These are phyloP conservation scores for Colletotrichum paranaense DNA, from an alignment of 2,329 filamentous ascomycete species.

Conservation along the genomic window DNA sequence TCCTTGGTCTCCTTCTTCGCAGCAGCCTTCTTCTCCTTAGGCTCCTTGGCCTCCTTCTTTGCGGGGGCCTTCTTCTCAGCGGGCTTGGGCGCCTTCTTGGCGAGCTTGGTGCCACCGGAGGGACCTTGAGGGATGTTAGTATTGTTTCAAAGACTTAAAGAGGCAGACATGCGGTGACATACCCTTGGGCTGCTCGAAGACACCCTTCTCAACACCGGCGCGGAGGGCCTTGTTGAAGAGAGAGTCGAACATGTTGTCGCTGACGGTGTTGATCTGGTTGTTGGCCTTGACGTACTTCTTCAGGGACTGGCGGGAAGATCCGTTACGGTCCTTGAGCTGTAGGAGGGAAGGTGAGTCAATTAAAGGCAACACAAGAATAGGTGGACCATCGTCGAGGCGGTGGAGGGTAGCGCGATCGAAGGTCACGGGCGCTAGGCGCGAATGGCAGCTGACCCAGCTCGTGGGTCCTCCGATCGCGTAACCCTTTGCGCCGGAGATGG, in stretches of 20 bases:
- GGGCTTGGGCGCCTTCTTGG: conserved; percentile 88
- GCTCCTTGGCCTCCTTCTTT: conserved; percentile 46
- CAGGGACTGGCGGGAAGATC: conserved; percentile 69
- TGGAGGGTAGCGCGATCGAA: conserved; percentile 35
- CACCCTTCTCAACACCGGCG: conserved; percentile 84
- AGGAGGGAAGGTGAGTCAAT: conserved; percentile 52
- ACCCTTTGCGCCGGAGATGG: conserved; percentile 51
- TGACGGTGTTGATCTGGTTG: conserved; percentile 49
- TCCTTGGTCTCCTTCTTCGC: conserved; percentile 45
- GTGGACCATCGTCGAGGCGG: conserved; percentile 20
- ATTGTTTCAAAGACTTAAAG: conserved; percentile 35
- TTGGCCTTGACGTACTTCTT: conserved; percentile 66
- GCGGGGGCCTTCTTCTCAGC: conserved; percentile 60
- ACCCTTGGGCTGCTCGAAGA: conserved; percentile 94
- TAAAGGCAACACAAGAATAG: conserved; percentile 36
- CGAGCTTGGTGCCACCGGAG: conserved; percentile 92
- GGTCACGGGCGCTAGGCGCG: conserved; percentile 6
- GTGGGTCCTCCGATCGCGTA: conserved; percentile 19
- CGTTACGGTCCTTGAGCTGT: conserved; percentile 72
- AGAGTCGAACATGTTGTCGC: conserved; percentile 70
- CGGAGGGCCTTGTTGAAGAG: conserved; percentile 90
- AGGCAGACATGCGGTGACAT: conserved; percentile 48
- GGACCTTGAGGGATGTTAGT: conserved; percentile 63
- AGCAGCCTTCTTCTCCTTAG: conserved; percentile 47
- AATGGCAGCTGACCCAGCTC: not conserved